Evolutionary conservation across 176 grass and related monocot genomes (phyloP), one percentile per base, ranked within the genome.

Genomic region (Typha latifolia): DNA sequence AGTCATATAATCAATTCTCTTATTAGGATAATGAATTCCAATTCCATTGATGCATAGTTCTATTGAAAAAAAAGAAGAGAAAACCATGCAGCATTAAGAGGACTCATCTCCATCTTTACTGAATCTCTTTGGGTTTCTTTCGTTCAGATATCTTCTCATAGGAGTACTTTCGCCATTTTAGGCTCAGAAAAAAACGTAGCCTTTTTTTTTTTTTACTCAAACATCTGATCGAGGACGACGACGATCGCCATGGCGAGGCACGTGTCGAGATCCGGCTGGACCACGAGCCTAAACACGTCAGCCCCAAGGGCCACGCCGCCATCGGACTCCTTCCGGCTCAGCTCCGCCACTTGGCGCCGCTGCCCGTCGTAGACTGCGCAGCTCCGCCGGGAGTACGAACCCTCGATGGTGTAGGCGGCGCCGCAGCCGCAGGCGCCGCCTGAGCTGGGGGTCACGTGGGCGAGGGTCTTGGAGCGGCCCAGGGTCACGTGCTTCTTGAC

Each of bases 211-310:
- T 29, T 9, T 43, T 10, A 43, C 37, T 43, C 74, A 47, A 91
- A 92, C 82, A 97, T 80, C 82, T 86, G 85, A 80, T 97, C 93
- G 49, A 97, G 78, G 48, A 78, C 85, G 71, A 92, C 76, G 14
- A 97, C 88, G 27, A 89, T 65, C 55, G 85, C 93, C 93, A 97
- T 92, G 32, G 81, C 85, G 48, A 91, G 82, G 29, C 69, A 73
- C 74, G 74, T 74, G 72, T 81, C 88, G 14, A 80, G 32, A 37
- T 75, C 80, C 6, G 88, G 65, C 47, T 78, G 78, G 62, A 97
- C 88, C 18, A 86, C 69, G 12, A 97, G 82, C 13, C 85, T 80
- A 85, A 89, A 97, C 63, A 97, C 88, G 75, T 97, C 88, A 1
- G 66, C 69, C 24, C 93, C 88, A 19, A 96, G 74, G 11, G 68